phyloP scores from a whole-genome alignment of 2,329 filamentous ascomycete species.

The Elsinoe perseae region DNA sequence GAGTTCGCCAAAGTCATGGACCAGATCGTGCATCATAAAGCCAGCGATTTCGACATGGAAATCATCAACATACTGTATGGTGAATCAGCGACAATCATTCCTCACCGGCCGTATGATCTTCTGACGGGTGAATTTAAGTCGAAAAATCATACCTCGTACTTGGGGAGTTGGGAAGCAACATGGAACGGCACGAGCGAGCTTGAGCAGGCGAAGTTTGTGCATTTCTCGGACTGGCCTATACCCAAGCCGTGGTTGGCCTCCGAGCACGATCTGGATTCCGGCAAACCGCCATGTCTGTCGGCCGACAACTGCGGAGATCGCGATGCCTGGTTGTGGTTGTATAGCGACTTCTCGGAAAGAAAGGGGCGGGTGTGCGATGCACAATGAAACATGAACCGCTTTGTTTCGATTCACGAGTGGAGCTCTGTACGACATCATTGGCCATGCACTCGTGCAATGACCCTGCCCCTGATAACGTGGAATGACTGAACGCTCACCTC shows the following conservation, averaged over 20 bases:
- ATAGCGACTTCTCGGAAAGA: slow-evolving; percentile 25
- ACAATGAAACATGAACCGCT: no score
- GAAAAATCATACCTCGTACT: slow-evolving; percentile 45
- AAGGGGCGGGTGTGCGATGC: neutral
- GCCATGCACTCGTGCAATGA: no score
- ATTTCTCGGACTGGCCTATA: slow-evolving; percentile 63
- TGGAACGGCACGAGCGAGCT: slow-evolving; percentile 53
- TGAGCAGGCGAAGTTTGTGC: slow-evolving; percentile 55
- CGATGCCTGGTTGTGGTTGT: slow-evolving; percentile 24
- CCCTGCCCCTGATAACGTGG: no score
- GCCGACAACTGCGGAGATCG: slow-evolving; percentile 22
- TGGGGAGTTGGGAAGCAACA: slow-evolving; percentile 45
- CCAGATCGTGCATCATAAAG: slow-evolving; percentile 15
- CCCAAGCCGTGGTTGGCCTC: slow-evolving; percentile 54
- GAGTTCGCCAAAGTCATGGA: slow-evolving; percentile 41
- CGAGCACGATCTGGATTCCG: slow-evolving; percentile 35
- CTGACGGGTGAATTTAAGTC: slow-evolving; percentile 56
- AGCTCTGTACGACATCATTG: no score
- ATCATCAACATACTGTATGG: slow-evolving; percentile 57
- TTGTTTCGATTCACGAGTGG: no score
- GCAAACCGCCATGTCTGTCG: slow-evolving; percentile 11
- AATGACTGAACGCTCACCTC: no score
- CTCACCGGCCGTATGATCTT: slow-evolving; percentile 56
- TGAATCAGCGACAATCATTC: slow-evolving; percentile 54
- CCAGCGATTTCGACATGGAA: slow-evolving; percentile 52